These are phyloP conservation scores for Dipteronia sinensis DNA, from an alignment of 345 rosid genomes.

Conservation along the genomic window DNA sequence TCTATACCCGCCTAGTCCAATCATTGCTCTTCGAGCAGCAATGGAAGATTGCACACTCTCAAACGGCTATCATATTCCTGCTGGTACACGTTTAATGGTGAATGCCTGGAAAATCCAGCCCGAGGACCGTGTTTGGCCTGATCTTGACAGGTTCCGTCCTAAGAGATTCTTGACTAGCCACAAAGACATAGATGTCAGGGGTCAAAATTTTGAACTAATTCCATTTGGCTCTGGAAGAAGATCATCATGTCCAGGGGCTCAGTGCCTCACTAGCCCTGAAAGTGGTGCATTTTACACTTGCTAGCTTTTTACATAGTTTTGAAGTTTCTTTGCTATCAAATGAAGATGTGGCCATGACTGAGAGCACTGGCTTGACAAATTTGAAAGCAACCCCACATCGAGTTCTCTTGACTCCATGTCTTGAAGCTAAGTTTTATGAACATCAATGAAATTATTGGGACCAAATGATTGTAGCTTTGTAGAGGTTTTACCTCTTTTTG, in stretches of 20 bases:
- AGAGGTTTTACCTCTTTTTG: background rate
- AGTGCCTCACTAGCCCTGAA: constrained; percentile 28
- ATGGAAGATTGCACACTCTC: constrained; percentile 20
- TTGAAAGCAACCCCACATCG: constrained; percentile 46
- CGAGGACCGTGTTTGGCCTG: constrained; percentile 27
- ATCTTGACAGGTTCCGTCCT: constrained; percentile 28
- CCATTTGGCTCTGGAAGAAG: constrained; percentile 44
- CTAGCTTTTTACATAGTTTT: constrained; percentile 43
- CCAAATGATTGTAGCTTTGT: background rate
- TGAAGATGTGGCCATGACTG: constrained; percentile 37
- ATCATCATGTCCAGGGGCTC: constrained; percentile 42
- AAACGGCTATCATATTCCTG: constrained; percentile 20
- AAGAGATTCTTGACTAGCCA: constrained; percentile 37
- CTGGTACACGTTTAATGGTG: constrained; percentile 29
- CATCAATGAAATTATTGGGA: background rate
- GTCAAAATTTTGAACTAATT: constrained; percentile 37
- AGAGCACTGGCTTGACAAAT: constrained; percentile 30
- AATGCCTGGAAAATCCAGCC: constrained; percentile 34
- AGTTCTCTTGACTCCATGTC: constrained; percentile 36
- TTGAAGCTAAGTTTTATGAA: constrained; percentile 21
- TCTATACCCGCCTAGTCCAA: constrained; percentile 37
- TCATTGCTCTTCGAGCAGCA: constrained; percentile 23
- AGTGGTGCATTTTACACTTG: constrained; percentile 39
- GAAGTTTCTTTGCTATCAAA: constrained; percentile 27
- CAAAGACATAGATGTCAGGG: constrained; percentile 25